Conservation (phyloP, 2,329 filamentous ascomycete genomes). For the Aspergillus pseudoviridinutans region DNA sequence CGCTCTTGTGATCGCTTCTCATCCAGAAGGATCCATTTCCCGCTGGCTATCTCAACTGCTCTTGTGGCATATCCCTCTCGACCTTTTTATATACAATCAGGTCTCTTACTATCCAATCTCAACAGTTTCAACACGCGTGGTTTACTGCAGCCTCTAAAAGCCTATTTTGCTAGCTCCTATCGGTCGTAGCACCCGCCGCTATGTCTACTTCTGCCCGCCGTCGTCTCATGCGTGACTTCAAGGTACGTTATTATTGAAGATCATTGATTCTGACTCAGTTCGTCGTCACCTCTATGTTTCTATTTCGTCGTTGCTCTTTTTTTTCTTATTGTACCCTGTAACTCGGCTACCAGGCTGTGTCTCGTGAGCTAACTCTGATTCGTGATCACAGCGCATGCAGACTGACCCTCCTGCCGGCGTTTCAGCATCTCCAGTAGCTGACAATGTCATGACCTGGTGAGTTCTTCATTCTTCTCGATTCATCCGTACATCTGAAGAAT, state of each 20-base stretch:
- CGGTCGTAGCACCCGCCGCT: slow-evolving; percentile 22
- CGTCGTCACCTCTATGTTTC: background rate
- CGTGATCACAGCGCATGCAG: slow-evolving; percentile 78
- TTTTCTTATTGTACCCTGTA: background rate
- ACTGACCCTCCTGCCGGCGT: slow-evolving; percentile 96
- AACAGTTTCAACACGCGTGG: background rate
- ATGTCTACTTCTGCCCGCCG: slow-evolving; percentile 95
- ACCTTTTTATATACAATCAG: background rate
- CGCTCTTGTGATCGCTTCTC: background rate
- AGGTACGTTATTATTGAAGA: slow-evolving; percentile 55
- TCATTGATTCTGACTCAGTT: background rate
- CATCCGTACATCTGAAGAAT: background rate
- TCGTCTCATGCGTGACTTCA: slow-evolving; percentile 98
- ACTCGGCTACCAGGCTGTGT: background rate
- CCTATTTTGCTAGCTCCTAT: slow-evolving; percentile 6
- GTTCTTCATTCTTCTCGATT: background rate
- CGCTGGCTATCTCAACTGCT: background rate
- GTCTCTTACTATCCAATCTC: background rate
- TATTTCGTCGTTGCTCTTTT: slow-evolving; percentile 1
- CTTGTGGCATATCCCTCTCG: background rate
- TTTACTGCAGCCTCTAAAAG: slow-evolving; percentile 2
- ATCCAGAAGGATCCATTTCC: background rate
- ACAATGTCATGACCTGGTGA: slow-evolving; percentile 41
- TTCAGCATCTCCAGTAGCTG: slow-evolving; percentile 86
- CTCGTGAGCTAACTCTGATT: slow-evolving; percentile 12